Conservation (phyloP, 768 basidiomycete species). For the Rhizopogon salebrosus region DNA sequence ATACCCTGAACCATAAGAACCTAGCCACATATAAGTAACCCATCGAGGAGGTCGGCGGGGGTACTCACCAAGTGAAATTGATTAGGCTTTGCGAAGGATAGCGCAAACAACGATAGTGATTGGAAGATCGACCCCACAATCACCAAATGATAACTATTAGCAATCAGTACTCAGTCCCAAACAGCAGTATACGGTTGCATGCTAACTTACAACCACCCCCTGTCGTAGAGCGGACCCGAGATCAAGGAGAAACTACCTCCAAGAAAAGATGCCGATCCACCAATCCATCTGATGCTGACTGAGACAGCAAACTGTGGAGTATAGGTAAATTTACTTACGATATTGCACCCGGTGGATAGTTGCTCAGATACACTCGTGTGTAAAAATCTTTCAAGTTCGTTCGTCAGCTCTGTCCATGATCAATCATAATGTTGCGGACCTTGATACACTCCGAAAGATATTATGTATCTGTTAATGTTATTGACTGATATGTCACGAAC, state of each 20-base stretch:
- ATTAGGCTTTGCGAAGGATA: conserved; percentile 18
- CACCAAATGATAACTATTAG: not conserved
- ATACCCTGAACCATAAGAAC: conserved; percentile 42
- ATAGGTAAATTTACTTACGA: conserved; percentile 21
- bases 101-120: conserved; percentile 19
- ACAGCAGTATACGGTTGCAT: not conserved
- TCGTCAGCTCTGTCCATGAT: too few relatives aligned
- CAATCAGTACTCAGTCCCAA: not conserved
- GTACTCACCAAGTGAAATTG: conserved; percentile 20
- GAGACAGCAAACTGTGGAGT: not conserved
- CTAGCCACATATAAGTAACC: conserved; percentile 12
- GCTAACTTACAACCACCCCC: conserved; percentile 21
- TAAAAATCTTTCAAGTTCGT: conserved; percentile 28
- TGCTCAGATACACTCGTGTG: conserved; percentile 27
- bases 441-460: conserved; percentile 29
- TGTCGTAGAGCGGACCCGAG: conserved; percentile 27
- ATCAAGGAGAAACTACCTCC: conserved; percentile 22
- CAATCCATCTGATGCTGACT: conserved; percentile 24
- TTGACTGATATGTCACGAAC: too few relatives aligned
- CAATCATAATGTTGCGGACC: conserved; percentile 2
- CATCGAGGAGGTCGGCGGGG: too few relatives aligned
- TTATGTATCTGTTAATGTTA: conserved; percentile 11
- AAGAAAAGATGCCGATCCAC: conserved; percentile 25
- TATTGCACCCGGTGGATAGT: conserved; percentile 28
- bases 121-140: conserved; percentile 11